Percentiles rank a stretch among this genome's conserved stretches.
Evolutionary conservation across 345 rosid genomes (phyloP).

Genomic region (Pistacia atlantica): DNA sequence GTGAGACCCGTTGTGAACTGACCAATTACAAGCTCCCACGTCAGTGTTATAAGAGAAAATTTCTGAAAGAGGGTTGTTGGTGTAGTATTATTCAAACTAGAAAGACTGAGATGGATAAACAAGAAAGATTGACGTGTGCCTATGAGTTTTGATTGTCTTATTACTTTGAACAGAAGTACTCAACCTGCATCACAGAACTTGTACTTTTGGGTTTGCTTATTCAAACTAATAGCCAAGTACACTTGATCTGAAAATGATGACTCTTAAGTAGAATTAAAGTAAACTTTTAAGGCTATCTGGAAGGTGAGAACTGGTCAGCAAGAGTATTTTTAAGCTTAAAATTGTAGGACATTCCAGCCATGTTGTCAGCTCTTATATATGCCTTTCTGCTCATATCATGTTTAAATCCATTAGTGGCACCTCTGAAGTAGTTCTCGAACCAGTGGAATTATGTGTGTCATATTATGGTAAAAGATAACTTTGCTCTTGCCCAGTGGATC

Average conservation of each 20-base stretch:
- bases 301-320: not conserved
- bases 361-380: not conserved
- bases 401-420: slow-evolving; percentile 2
- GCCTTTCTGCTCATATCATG: not conserved
- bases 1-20: no score
- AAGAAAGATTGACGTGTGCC: not conserved
- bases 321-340: not conserved
- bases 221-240: not conserved
- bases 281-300: not conserved
- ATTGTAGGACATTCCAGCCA: not conserved
- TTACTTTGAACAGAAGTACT: no score
- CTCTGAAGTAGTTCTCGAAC: not conserved
- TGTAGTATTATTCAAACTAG: not conserved
- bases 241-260: no score
- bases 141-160: no score
- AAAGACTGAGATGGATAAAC: not conserved
- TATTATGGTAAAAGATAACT: not conserved
- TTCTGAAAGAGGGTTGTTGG: no score
- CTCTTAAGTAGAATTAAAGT: no score
- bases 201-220: not conserved
- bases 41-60: no score
- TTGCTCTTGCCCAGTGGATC: not conserved
- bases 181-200: no score
- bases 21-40: no score
- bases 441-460: not conserved